Percentiles rank a stretch among this genome's conserved stretches.
These are phyloP conservation scores for Euclidium syriacum DNA, from an alignment of 345 rosid species.

Conservation along the genomic window DNA sequence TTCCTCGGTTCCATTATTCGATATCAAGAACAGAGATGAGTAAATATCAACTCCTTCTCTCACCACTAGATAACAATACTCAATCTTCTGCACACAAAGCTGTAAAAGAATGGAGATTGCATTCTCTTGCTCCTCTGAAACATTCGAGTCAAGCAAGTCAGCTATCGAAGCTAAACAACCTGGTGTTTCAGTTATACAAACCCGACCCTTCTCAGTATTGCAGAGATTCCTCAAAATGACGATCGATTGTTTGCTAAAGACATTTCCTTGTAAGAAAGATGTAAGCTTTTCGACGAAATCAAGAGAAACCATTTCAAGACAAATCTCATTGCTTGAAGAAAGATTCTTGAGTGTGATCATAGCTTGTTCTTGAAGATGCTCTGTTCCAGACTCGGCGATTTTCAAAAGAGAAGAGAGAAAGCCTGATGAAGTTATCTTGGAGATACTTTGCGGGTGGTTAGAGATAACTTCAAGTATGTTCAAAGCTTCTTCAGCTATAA, in stretches of 20 bases:
- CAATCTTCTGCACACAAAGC: conserved; percentile 37
- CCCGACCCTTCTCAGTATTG: conserved; percentile 45
- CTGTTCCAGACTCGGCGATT: conserved; percentile 37
- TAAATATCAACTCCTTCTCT: conserved; percentile 43
- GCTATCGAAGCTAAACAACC: conserved; percentile 58
- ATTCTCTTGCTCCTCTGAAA: conserved; percentile 59
- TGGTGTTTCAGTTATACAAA: conserved; percentile 48
- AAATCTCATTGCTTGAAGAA: conserved; percentile 42
- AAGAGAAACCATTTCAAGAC: conserved; percentile 40
- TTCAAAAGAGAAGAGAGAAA: conserved; percentile 42
- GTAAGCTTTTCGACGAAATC: conserved; percentile 53
- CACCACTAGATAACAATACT: conserved; percentile 59
- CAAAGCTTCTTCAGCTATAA: conserved; percentile 46
- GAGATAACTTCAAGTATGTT: conserved; percentile 55
- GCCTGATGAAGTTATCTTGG: conserved; percentile 47
- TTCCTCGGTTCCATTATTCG: conserved; percentile 59
- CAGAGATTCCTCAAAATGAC: conserved; percentile 50
- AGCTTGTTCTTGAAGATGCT: conserved; percentile 45
- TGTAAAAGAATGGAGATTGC: conserved; percentile 41
- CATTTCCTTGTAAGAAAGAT: conserved; percentile 39
- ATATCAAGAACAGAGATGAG: conserved; percentile 45
- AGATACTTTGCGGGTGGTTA: conserved; percentile 27
- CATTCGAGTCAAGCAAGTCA: conserved; percentile 50
- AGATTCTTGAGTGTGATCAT: conserved; percentile 50
- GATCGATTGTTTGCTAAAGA: conserved; percentile 43